These are phyloP conservation scores for Ligustrum vulgare DNA, from an alignment of 257 asterid species.

Conservation along the genomic window DNA sequence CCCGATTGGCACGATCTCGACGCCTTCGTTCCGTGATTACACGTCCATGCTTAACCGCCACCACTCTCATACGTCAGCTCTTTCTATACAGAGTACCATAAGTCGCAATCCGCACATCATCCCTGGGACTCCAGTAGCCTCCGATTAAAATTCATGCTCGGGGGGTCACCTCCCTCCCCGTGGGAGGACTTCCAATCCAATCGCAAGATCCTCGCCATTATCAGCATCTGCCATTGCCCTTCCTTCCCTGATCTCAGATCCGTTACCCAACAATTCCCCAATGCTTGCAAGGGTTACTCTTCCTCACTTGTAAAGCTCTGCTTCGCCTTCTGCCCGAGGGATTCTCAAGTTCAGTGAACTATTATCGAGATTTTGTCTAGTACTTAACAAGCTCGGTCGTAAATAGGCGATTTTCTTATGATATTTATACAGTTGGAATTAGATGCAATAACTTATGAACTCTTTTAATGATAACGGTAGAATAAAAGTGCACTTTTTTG, in stretches of 20 bases:
- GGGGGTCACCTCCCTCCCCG: slow-evolving; percentile 88
- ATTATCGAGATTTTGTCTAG: background rate
- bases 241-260: slow-evolving; percentile 79
- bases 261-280: slow-evolving; percentile 55
- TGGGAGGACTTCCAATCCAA: slow-evolving; percentile 97
- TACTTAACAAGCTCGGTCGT: background rate
- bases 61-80: slow-evolving; percentile 84
- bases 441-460: background rate
- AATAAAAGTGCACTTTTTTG: background rate
- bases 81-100: slow-evolving; percentile 98
- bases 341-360: slow-evolving; percentile 60
- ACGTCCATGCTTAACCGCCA: slow-evolving; percentile 78
- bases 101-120: slow-evolving; percentile 83
- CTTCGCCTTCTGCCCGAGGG: slow-evolving; percentile 94
- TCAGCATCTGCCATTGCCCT: slow-evolving; percentile 89
- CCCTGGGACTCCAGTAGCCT: slow-evolving; percentile 91
- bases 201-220: slow-evolving; percentile 81
- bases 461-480: background rate
- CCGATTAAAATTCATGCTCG: slow-evolving; percentile 84
- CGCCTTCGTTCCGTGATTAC: slow-evolving; percentile 73
- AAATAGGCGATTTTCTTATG: background rate
- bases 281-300: slow-evolving; percentile 67
- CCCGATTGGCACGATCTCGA: slow-evolving; percentile 72
- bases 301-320: slow-evolving; percentile 84
- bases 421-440: background rate